phyloP scores from a whole-genome alignment of 2,329 filamentous ascomycete genomes.

The Neopestalotiopsis clavispora region DNA sequence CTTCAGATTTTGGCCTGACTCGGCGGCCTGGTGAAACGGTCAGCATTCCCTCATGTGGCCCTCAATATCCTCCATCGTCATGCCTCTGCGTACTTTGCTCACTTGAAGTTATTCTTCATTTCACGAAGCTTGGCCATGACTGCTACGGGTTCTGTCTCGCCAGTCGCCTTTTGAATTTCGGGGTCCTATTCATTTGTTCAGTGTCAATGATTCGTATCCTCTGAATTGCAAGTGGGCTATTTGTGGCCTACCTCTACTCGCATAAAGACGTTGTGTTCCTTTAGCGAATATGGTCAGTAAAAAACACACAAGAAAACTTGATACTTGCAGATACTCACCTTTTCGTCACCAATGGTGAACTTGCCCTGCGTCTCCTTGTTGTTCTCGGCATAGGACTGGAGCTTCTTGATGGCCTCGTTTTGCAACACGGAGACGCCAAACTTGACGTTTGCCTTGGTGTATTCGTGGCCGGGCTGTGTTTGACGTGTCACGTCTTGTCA shows the following conservation, averaged over 20 bases:
- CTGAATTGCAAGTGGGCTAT: neutral
- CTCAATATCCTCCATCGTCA: neutral
- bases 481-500: neutral
- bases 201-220: conserved; percentile 19
- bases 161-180: conserved; percentile 81
- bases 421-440: conserved; percentile 80
- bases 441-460: conserved; percentile 95
- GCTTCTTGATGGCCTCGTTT: conserved; percentile 75
- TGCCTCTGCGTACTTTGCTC: conserved; percentile 43
- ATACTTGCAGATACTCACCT: conserved; percentile 58
- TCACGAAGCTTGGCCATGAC: conserved; percentile 87
- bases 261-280: conserved; percentile 98
- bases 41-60: neutral
- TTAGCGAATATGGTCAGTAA: conserved; percentile 11
- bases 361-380: conserved; percentile 92
- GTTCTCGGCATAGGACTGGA: conserved; percentile 76
- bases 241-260: conserved; percentile 68
- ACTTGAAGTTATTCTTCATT: conserved; percentile 83
- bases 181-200: conserved; percentile 63
- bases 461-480: conserved; percentile 86
- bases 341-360: conserved; percentile 97
- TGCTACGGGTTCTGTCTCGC: conserved; percentile 77
- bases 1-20: conserved; percentile 17
- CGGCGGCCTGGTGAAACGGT: conserved; percentile 11
- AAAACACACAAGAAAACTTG: too few species aligned